phyloP scores from a whole-genome alignment of 176 grass and related monocot genomes.

The Cocos nucifera region DNA sequence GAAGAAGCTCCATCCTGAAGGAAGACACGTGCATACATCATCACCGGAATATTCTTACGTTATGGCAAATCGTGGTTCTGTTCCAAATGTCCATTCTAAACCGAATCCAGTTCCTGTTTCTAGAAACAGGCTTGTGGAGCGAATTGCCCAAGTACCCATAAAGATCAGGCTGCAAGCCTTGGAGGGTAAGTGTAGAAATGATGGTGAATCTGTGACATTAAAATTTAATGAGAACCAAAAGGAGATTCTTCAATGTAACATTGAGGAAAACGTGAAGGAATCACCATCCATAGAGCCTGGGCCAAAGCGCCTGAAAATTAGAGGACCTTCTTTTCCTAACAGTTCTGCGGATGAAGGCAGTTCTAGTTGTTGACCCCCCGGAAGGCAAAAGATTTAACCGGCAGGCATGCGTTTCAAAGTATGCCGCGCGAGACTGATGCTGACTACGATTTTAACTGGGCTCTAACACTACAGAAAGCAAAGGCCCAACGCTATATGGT shows the following conservation, averaged over 20 bases:
- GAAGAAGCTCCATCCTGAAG: slow-evolving; percentile 59
- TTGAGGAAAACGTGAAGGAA: not conserved
- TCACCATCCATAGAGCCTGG: not conserved
- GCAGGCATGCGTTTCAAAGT: slow-evolving; percentile 20
- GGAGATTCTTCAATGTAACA: not conserved
- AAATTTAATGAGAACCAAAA: not conserved
- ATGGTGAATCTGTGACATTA: not conserved
- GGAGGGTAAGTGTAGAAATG: too few species aligned
- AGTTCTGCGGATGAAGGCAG: slow-evolving; percentile 22
- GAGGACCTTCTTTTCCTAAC: slow-evolving; percentile 42
- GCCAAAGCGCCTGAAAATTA: slow-evolving; percentile 36
- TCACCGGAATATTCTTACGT: not conserved
- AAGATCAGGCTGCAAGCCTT: not conserved
- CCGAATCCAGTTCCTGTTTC: not conserved
- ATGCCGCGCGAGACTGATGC: slow-evolving; percentile 26
- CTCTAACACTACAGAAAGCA: slow-evolving; percentile 39
- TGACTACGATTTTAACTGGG: slow-evolving; percentile 41
- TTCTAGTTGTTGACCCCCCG: slow-evolving; percentile 37
- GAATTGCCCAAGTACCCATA: not conserved
- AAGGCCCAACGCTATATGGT: slow-evolving; percentile 1
- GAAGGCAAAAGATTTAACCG: slow-evolving; percentile 15
- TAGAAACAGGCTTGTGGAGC: not conserved
- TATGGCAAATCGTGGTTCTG: not conserved
- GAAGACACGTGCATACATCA: slow-evolving; percentile 10
- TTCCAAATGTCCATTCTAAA: not conserved